A percentile compares a stretch with the other conserved stretches of the same genome.
Conservation (phyloP, 129 eudicot species). For the Lonicera japonica region DNA sequence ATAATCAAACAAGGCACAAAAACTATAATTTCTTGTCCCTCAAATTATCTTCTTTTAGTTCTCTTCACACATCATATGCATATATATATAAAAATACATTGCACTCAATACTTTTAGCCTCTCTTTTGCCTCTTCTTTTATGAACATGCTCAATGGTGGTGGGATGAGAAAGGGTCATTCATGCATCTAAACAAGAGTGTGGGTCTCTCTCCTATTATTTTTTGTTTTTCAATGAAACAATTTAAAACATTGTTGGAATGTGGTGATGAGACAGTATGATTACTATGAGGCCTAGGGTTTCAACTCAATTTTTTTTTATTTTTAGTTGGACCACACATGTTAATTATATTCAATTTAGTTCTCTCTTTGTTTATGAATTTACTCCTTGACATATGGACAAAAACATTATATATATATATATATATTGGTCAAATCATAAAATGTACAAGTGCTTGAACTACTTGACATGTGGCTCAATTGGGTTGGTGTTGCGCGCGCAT, state of each 20-base stretch:
- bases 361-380: not conserved
- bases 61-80: too few species aligned
- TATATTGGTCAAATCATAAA: not conserved
- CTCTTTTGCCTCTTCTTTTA: constrained; percentile 51
- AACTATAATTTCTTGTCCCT: not conserved
- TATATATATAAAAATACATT: too few species aligned
- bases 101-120: constrained; percentile 27
- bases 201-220: not conserved
- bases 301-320: not conserved
- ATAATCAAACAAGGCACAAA: constrained; percentile 5
- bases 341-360: not conserved
- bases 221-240: not conserved
- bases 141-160: constrained; percentile 39
- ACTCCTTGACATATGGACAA: not conserved
- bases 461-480: too few species aligned
- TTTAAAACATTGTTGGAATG: constrained; percentile 23
- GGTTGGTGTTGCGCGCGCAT: not conserved
- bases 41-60: not conserved
- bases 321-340: constrained; percentile 3
- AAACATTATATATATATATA: not conserved
- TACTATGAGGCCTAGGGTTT: constrained; percentile 14
- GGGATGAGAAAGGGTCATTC: constrained; percentile 16
- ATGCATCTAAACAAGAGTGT: constrained; percentile 15
- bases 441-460: not conserved
- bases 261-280: constrained; percentile 36